These are phyloP conservation scores for Candida glaebosa DNA, from an alignment of 805 yeast genomes.

Conservation along the genomic window DNA sequence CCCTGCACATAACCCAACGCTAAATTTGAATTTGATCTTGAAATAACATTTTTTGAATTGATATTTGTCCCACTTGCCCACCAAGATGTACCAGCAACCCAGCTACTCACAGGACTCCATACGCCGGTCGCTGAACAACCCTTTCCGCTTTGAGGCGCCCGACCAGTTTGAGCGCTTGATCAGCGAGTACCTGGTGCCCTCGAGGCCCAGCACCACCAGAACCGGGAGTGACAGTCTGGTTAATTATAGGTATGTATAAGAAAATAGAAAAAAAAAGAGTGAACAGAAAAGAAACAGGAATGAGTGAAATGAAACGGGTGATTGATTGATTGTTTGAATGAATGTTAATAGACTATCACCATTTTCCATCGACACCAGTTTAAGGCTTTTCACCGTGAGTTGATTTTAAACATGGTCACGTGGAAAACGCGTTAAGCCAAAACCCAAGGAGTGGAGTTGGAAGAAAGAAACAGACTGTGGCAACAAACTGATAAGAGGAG, in stretches of 20 bases:
- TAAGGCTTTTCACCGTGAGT: too few species aligned
- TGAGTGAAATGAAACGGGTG: too few species aligned
- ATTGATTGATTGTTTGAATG: too few species aligned
- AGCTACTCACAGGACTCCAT: conserved; percentile 32
- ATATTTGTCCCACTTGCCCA: not conserved
- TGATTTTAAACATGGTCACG: too few species aligned
- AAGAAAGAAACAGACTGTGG: too few species aligned
- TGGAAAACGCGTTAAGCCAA: too few species aligned
- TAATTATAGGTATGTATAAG: conserved; percentile 19
- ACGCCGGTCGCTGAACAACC: conserved; percentile 62
- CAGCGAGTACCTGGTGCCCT: conserved; percentile 26
- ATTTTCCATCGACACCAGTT: too few species aligned
- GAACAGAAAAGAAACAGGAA: not conserved
- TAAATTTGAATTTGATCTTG: too few species aligned
- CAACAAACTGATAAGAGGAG: too few species aligned
- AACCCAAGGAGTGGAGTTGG: too few species aligned
- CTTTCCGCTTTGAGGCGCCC: conserved; percentile 47
- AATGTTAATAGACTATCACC: too few species aligned
- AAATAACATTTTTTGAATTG: too few species aligned
- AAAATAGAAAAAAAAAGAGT: not conserved
- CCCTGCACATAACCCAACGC: not conserved
- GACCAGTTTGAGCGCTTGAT: conserved; percentile 9
- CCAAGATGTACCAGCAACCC: conserved; percentile 40
- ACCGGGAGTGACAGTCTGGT: conserved; percentile 23
- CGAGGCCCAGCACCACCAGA: conserved; percentile 15